These are phyloP conservation scores for Musa troglodytarum DNA, from an alignment of 176 grass and related monocot species.

Conservation along the genomic window DNA sequence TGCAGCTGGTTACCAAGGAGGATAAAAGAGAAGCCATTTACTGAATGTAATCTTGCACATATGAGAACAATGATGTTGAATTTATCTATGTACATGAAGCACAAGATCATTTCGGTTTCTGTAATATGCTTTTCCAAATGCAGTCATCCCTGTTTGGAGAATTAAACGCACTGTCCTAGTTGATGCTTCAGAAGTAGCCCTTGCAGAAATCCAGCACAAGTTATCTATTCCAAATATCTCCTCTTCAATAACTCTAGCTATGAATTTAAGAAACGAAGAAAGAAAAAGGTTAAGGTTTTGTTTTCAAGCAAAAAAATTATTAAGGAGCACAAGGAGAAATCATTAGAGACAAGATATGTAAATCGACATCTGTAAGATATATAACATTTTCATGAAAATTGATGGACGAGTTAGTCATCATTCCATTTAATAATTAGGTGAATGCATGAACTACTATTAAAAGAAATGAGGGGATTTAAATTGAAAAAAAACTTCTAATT, in stretches of 20 bases:
- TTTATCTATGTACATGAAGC: conserved; percentile 13
- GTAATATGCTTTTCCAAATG: conserved; percentile 31
- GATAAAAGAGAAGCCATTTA: not conserved
- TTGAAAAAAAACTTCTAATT: too few relatives aligned
- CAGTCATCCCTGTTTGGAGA: conserved; percentile 30
- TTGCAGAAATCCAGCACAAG: conserved; percentile 32
- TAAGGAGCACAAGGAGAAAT: not conserved
- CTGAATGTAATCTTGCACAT: not conserved
- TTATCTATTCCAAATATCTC: conserved; percentile 35
- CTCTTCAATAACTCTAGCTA: conserved; percentile 36
- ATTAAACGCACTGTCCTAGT: conserved; percentile 16
- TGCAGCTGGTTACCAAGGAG: not conserved
- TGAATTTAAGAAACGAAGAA: conserved; percentile 2
- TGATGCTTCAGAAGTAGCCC: conserved; percentile 20
- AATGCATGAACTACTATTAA: too few relatives aligned
- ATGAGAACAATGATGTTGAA: not conserved
- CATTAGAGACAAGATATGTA: not conserved
- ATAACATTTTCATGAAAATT: too few relatives aligned
- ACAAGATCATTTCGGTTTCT: conserved; percentile 28
- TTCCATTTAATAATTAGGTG: too few relatives aligned
- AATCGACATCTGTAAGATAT: too few relatives aligned
- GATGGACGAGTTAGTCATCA: too few relatives aligned
- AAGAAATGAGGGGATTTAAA: too few relatives aligned
- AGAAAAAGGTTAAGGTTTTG: not conserved
- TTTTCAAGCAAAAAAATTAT: not conserved